These are phyloP conservation scores for Jatropha multifida DNA, from an alignment of 441 rosid species.

Conservation along the genomic window DNA sequence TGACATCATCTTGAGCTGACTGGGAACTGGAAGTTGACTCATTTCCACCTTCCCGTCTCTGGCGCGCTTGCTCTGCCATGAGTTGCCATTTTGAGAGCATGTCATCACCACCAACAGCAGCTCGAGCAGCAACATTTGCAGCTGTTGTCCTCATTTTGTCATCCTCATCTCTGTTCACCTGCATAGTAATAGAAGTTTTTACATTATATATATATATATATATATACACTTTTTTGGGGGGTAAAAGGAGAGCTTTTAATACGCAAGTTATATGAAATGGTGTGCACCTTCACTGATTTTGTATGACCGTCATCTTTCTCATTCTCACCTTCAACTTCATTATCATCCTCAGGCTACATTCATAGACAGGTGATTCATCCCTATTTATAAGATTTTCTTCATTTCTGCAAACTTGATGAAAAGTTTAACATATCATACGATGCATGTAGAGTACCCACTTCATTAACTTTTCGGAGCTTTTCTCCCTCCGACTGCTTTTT, in stretches of 20 bases:
- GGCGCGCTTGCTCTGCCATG: conserved; percentile 97
- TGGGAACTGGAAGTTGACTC: conserved; percentile 54
- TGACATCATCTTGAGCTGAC: conserved; percentile 50
- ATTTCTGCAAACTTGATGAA: neutral
- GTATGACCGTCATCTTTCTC: conserved; percentile 72
- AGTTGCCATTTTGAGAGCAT: conserved; percentile 92
- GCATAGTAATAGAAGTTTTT: conserved; percentile 16
- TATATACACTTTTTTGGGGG: too few relatives aligned
- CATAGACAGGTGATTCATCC: conserved; percentile 13
- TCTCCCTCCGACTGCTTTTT: conserved; percentile 89
- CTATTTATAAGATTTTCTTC: neutral
- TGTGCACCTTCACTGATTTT: conserved; percentile 66
- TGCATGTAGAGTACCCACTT: conserved; percentile 42
- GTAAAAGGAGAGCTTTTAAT: neutral
- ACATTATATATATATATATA: neutral
- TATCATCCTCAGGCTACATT: conserved; percentile 73
- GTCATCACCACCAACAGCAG: conserved; percentile 97
- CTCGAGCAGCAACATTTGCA: conserved; percentile 98
- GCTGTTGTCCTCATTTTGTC: conserved; percentile 98
- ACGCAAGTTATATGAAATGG: neutral
- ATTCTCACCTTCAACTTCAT: conserved; percentile 70
- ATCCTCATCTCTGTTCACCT: conserved; percentile 89
- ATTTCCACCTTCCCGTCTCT: conserved; percentile 64
- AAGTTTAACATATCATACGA: conserved; percentile 12
- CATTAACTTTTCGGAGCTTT: conserved; percentile 73